Evolutionary conservation across 371 early-diverging fungal genomes (phyloP), one percentile per base, ranked within the genome.

Genomic region (Mortierella sp.): DNA sequence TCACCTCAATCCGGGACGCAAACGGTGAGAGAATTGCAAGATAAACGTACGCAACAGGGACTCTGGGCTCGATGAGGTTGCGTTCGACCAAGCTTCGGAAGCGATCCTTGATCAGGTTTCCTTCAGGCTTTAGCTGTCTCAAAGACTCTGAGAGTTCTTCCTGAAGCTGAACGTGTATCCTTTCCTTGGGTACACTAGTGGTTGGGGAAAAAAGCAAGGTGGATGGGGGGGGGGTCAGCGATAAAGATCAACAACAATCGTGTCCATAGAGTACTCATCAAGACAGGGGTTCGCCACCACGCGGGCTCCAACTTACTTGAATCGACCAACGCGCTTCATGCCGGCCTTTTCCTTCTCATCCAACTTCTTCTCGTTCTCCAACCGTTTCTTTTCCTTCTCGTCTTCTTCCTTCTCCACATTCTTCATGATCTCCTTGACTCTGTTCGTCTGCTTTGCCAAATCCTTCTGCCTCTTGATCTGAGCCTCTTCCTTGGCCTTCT

Each of bases 61-160:
- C 80, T 66, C 94, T 81, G 19, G 95, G 88, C 78, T 97, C 98
- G 57, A 97, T 88, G 57, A 98, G 78, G 64, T 92, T 92, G 65
- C 96, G 91, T 71, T 94, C 87, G 77, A 94, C 90, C 51, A 96
- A 78, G 69, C 91, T 91, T 72, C 80, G 80, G 84, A 92, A 95
- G 41, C 92, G 84, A 67, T 96, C 96, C 39, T 81, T 80, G 66
- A 95, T 87, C 57, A 93, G 67, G 60, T 90, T 95, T 52, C 96
- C 94, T 84, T 96, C 96, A 19, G 97, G 95, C 89, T 93, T 76
- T 53, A 88, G 79, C 60, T 83, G 81, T 63, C 88, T 81, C 63
- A 88, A 67, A 14, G 82, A 83, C 58, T 86, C 88, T 34, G 84
- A 80, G 24, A 87, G 61, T 66, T 89, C 88, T 17, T 88, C 88